Conservation (phyloP, 441 rosid genomes). For the Euphorbia schlechtendalii region DNA sequence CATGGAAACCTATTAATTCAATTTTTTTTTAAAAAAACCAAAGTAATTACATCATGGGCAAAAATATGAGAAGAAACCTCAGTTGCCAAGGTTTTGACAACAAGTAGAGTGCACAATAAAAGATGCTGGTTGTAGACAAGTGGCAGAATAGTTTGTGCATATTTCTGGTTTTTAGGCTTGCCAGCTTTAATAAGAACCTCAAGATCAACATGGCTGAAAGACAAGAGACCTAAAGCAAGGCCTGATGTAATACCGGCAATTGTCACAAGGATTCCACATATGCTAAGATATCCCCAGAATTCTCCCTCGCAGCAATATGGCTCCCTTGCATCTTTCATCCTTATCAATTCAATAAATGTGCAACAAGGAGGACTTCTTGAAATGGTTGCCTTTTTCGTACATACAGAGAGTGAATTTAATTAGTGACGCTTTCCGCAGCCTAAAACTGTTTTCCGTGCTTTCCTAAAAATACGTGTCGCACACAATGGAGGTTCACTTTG, state of each 20-base stretch:
- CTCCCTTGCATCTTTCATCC: constrained; percentile 1
- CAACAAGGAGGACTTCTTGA: too few species aligned
- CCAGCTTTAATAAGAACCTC: constrained; percentile 70
- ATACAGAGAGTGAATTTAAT: too few species aligned
- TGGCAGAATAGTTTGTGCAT: constrained; percentile 66
- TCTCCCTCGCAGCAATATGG: constrained; percentile 1
- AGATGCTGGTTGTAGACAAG: constrained; percentile 61
- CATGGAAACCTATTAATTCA: background rate
- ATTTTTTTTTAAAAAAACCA: background rate
- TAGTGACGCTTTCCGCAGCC: too few species aligned
- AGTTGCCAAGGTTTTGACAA: constrained; percentile 67
- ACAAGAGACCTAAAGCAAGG: constrained; percentile 73
- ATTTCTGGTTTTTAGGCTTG: constrained; percentile 42
- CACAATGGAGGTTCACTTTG: too few species aligned
- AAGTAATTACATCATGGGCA: background rate
- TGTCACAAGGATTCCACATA: constrained; percentile 41
- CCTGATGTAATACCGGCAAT: constrained; percentile 80
- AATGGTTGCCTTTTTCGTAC: too few species aligned
- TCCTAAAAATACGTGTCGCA: too few species aligned
- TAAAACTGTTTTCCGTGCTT: too few species aligned
- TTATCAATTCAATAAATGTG: background rate
- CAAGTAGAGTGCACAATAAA: constrained; percentile 64
- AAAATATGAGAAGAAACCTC: constrained; percentile 40
- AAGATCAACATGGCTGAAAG: constrained; percentile 64
- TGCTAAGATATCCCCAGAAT: constrained; percentile 33